phyloP scores from a whole-genome alignment of 169 alveolate species.

The Eimeria sp. region DNA sequence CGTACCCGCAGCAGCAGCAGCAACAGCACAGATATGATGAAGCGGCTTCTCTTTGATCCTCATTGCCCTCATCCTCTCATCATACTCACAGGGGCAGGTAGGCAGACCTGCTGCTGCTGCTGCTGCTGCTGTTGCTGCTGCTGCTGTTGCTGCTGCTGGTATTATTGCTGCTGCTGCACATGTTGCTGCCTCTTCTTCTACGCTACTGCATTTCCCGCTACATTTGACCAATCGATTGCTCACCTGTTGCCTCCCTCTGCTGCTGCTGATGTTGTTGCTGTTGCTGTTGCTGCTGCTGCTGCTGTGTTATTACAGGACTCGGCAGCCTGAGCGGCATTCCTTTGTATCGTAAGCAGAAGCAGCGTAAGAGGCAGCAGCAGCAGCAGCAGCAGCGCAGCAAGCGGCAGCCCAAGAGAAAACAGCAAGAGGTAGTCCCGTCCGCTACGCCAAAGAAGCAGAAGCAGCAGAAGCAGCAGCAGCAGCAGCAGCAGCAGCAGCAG shows the following conservation, averaged over 20 bases:
- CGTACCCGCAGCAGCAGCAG: slow-evolving; percentile 72
- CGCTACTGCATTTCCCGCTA: neutral
- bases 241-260: neutral
- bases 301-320: slow-evolving; percentile 9
- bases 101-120: neutral
- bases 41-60: slow-evolving; percentile 60
- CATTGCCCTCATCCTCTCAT: slow-evolving; percentile 5
- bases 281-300: slow-evolving; percentile 9
- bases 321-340: slow-evolving; percentile 74
- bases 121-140: neutral
- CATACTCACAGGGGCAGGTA: slow-evolving; percentile 58
- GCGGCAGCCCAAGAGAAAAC: neutral
- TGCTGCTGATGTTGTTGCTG: slow-evolving; percentile 14
- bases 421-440: neutral
- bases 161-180: neutral
- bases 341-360: slow-evolving; percentile 39
- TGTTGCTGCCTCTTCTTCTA: slow-evolving; percentile 3
- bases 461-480: slow-evolving; percentile 17
- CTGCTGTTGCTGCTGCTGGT: slow-evolving; percentile 15
- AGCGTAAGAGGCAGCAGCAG: neutral
- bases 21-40: slow-evolving; percentile 38
- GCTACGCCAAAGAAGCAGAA: neutral
- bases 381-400: slow-evolving; percentile 1
- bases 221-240: neutral
- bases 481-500: slow-evolving; percentile 68